phyloP scores from a whole-genome alignment of 139 green algal species.

The Tetradesmus obliquus region DNA sequence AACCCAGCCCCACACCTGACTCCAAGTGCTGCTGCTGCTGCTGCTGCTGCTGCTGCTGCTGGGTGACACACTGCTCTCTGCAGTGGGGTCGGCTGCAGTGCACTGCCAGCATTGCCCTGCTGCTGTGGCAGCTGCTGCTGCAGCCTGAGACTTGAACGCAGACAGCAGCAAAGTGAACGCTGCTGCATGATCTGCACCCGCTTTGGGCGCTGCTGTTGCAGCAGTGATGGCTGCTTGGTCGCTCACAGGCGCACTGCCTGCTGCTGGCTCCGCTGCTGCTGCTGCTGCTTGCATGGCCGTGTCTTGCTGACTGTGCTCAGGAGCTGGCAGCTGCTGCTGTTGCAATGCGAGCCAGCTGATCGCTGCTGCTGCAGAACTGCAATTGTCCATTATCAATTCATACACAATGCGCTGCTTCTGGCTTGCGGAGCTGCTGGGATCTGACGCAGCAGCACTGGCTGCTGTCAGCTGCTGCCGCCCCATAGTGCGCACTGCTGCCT shows the following conservation, averaged over 20 bases:
- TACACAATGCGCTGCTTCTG: neutral
- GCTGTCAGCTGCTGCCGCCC: neutral
- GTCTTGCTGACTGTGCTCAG: neutral
- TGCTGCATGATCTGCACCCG: neutral
- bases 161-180: neutral
- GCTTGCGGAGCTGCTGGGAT: neutral
- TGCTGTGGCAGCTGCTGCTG: neutral
- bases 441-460: neutral
- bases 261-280: neutral
- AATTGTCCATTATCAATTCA: neutral
- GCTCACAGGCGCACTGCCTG: neutral
- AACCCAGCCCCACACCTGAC: too few relatives aligned
- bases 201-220: neutral
- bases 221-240: neutral
- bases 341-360: neutral
- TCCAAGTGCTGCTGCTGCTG: neutral
- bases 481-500: neutral
- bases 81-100: neutral
- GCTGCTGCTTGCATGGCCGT: neutral
- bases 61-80: neutral
- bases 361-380: neutral
- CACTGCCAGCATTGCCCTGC: neutral
- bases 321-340: neutral
- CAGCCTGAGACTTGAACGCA: neutral
- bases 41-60: neutral